Evolutionary conservation across 805 yeast species (phyloP).

Genomic region (Jamesozyma jinghongensis): DNA sequence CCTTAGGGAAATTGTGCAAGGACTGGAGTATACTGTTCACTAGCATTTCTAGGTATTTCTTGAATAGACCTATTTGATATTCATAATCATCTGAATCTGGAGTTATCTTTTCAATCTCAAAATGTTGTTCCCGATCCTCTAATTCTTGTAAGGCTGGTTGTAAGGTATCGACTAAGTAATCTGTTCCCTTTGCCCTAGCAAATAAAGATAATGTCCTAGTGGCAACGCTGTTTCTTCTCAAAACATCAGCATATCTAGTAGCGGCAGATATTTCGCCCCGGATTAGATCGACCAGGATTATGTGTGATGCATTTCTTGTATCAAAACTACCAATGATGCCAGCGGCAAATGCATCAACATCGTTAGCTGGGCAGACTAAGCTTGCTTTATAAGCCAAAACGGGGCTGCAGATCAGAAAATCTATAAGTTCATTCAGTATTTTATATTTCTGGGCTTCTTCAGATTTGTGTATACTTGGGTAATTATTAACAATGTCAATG

Average conservation of each 20-base stretch:
- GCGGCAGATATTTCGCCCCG: slow-evolving; percentile 51
- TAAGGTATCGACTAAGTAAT: slow-evolving; percentile 44
- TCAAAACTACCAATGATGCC: slow-evolving; percentile 48
- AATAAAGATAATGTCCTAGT: slow-evolving; percentile 63
- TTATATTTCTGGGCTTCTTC: slow-evolving; percentile 20
- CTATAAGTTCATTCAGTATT: slow-evolving; percentile 20
- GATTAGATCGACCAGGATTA: slow-evolving; percentile 44
- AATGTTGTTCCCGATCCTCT: slow-evolving; percentile 37
- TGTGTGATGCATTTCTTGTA: slow-evolving; percentile 31
- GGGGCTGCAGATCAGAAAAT: slow-evolving; percentile 29
- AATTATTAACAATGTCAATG: slow-evolving; percentile 44
- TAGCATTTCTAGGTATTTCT: slow-evolving; percentile 43
- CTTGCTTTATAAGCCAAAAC: slow-evolving; percentile 44
- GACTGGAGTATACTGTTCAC: slow-evolving; percentile 51
- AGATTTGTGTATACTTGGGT: slow-evolving; percentile 12
- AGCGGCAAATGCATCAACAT: slow-evolving; percentile 59
- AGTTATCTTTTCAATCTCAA: slow-evolving; percentile 51
- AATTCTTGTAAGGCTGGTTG: slow-evolving; percentile 49
- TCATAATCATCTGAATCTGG: slow-evolving; percentile 33
- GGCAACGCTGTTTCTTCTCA: slow-evolving; percentile 71
- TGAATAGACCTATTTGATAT: slow-evolving; percentile 37
- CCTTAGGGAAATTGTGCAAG: slow-evolving; percentile 50
- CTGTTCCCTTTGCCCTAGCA: slow-evolving; percentile 52
- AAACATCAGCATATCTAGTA: slow-evolving; percentile 53
- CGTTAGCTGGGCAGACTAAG: slow-evolving; percentile 52